phyloP scores from a whole-genome alignment of 148 eudicot species.

The Camellia japonica region DNA sequence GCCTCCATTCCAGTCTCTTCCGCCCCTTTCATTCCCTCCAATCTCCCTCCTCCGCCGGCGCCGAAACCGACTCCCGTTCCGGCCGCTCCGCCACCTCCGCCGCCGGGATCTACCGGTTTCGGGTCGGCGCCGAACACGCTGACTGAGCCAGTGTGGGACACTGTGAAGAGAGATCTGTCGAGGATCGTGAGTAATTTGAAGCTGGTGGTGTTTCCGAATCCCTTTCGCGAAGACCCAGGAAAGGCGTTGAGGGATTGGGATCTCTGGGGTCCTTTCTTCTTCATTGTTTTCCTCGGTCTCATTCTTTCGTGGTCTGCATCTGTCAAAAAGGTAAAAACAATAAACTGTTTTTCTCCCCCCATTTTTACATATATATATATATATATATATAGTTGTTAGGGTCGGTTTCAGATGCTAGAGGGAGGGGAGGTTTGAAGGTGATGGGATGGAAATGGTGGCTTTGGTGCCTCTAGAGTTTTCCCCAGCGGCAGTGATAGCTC shows the following conservation, averaged over 20 bases:
- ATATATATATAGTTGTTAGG: too few species aligned
- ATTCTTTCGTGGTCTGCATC: conserved; percentile 91
- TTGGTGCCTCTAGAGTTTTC: too few species aligned
- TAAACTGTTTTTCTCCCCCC: not conserved
- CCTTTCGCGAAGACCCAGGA: conserved; percentile 80
- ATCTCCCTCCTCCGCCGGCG: conserved; percentile 38
- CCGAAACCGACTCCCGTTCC: conserved; percentile 31
- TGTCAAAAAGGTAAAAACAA: conserved; percentile 56
- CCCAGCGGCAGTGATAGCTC: too few species aligned
- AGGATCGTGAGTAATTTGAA: conserved; percentile 85
- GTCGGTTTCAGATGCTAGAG: too few species aligned
- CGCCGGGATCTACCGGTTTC: conserved; percentile 27
- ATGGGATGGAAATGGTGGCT: too few species aligned
- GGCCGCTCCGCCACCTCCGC: conserved; percentile 25
- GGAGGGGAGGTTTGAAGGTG: too few species aligned
- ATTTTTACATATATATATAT: too few species aligned
- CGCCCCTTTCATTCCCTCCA: conserved; percentile 36
- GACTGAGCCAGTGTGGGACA: conserved; percentile 94
- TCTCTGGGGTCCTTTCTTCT: conserved; percentile 96
- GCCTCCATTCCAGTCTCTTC: conserved; percentile 56
- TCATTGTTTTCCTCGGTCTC: conserved; percentile 87
- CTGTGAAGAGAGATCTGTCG: conserved; percentile 77
- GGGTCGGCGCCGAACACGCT: conserved; percentile 66
- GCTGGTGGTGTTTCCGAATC: conserved; percentile 90
- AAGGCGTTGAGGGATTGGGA: conserved; percentile 95